Conservation (phyloP, 495 filamentous ascomycete species). For the Tuber calosporum region DNA sequence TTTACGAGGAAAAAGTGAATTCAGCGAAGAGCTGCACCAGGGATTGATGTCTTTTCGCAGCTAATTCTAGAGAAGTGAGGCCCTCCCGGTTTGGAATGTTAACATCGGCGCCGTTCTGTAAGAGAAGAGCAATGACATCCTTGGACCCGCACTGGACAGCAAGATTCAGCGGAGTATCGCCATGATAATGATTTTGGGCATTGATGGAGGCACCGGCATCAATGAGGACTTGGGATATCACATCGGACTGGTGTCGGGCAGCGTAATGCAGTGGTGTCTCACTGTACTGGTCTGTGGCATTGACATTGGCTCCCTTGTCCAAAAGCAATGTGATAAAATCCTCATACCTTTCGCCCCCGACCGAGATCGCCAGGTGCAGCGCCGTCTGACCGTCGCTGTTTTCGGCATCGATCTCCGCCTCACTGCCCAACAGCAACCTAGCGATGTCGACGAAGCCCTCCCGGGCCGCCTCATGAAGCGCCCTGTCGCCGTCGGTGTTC, state of each 20-base stretch:
- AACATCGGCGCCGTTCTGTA: not conserved
- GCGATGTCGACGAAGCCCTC: not conserved
- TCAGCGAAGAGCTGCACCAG: not conserved
- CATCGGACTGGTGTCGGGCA: conserved; percentile 2
- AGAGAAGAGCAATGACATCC: not conserved
- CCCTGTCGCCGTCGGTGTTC: not conserved
- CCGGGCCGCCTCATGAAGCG: not conserved
- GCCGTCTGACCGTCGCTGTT: conserved; percentile 1
- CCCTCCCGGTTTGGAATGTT: not conserved
- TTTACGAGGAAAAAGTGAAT: not conserved
- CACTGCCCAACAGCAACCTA: not conserved
- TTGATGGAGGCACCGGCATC: not conserved
- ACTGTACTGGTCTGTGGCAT: conserved; percentile 1
- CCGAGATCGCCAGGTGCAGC: conserved; percentile 3
- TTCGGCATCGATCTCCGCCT: not conserved
- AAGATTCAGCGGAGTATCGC: not conserved
- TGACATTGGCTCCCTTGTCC: conserved; percentile 4
- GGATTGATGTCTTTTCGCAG: not conserved
- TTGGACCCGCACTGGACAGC: not conserved
- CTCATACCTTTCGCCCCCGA: conserved; percentile 4
- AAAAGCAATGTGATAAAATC: conserved; percentile 5
- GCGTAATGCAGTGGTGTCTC: not conserved
- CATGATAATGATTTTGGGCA: not conserved
- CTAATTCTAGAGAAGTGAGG: not conserved
- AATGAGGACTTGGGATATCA: conserved; percentile 2